phyloP scores from a whole-genome alignment of 164 flowering plant species.

The Platanus orientalis region DNA sequence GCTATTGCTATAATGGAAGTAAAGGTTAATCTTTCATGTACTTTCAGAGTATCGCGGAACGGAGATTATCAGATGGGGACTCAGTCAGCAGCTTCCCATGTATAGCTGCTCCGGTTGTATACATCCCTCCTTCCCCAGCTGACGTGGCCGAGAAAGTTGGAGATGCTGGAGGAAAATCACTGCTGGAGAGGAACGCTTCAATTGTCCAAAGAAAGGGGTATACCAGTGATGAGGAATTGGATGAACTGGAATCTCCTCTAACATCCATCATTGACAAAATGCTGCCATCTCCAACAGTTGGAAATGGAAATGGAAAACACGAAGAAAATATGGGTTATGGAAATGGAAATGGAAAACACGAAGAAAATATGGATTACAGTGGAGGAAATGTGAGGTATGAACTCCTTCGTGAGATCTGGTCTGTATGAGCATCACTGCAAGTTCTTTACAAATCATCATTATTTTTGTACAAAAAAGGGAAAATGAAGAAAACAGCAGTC shows the following conservation, averaged over 20 bases:
- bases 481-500: not conserved
- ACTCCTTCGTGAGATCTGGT: constrained; percentile 86
- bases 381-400: constrained; percentile 56
- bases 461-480: not conserved
- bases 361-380: constrained; percentile 11
- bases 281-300: constrained; percentile 31
- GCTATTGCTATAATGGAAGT: no score
- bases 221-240: constrained; percentile 94
- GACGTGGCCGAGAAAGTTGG: constrained; percentile 71
- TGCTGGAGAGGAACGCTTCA: constrained; percentile 58
- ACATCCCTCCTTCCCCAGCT: constrained; percentile 52
- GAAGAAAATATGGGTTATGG: constrained; percentile 16
- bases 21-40: not conserved
- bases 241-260: constrained; percentile 74
- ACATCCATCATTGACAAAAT: constrained; percentile 44
- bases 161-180: constrained; percentile 48
- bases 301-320: constrained; percentile 29
- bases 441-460: not conserved
- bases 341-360: constrained; percentile 23
- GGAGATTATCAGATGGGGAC: constrained; percentile 49
- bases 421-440: constrained; percentile 8
- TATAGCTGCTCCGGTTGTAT: constrained; percentile 58
- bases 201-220: constrained; percentile 77
- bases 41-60: constrained; percentile 58
- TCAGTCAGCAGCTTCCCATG: constrained; percentile 62